A percentile compares a stretch with the other conserved stretches of the same genome.
Evolutionary conservation across 257 asterid genomes (phyloP).

Genomic region (Salvia hispanica): DNA sequence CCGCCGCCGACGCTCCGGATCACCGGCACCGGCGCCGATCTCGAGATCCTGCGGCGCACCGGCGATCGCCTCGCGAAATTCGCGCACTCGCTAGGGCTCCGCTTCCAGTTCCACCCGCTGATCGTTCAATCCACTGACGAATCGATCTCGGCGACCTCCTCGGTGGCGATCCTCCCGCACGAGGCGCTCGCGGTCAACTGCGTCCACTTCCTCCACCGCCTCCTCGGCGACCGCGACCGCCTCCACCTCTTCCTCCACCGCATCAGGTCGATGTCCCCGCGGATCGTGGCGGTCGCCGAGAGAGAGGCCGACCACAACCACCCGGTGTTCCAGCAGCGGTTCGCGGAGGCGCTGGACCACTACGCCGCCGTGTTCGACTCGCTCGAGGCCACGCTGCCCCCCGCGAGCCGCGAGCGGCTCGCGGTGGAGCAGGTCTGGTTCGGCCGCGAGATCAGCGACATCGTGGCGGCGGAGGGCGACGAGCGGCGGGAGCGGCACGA

Average conservation of each 20-base stretch:
- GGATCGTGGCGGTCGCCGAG: constrained; percentile 71
- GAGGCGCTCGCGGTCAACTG: constrained; percentile 89
- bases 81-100: constrained; percentile 76
- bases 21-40: constrained; percentile 77
- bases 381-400: constrained; percentile 89
- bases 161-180: constrained; percentile 58
- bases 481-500: constrained; percentile 72
- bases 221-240: constrained; percentile 57
- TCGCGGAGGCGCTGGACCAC: constrained; percentile 81
- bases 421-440: constrained; percentile 85
- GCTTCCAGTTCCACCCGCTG: constrained; percentile 83
- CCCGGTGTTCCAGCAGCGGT: constrained; percentile 66
- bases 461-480: constrained; percentile 73
- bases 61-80: constrained; percentile 86
- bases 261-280: constrained; percentile 62
- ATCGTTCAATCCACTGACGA: constrained; percentile 44
- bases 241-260: constrained; percentile 66
- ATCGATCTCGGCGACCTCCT: constrained; percentile 39
- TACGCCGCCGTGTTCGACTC: constrained; percentile 89
- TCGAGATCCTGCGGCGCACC: constrained; percentile 66
- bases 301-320: constrained; percentile 85
- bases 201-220: constrained; percentile 74
- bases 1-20: constrained; percentile 85
- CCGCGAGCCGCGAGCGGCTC: constrained; percentile 70
- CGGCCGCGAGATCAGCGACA: constrained; percentile 74